A percentile compares a stretch with the other conserved stretches of the same genome.
Evolutionary conservation across 768 basidiomycete species (phyloP).

Genomic region (Lactifluus hygrophoroides): DNA sequence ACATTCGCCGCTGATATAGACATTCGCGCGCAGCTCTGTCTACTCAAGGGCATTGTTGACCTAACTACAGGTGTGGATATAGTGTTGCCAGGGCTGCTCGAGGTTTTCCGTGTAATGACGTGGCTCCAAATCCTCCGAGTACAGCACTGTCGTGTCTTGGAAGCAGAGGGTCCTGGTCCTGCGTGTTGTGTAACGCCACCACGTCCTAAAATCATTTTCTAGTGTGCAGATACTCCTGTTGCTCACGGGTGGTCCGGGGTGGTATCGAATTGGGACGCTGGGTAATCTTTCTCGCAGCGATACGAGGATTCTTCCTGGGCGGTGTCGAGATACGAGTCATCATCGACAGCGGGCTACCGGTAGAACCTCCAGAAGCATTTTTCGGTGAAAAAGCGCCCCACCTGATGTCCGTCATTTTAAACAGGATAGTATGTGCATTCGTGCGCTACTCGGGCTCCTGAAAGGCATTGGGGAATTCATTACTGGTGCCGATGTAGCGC

Average conservation of each 20-base stretch:
- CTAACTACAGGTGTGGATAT: conserved; percentile 10
- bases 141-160: conserved; percentile 10
- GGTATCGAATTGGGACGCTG: too few relatives aligned
- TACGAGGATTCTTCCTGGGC: too few relatives aligned
- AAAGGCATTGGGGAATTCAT: conserved; percentile 3
- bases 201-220: too few relatives aligned
- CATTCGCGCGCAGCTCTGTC: conserved; percentile 8
- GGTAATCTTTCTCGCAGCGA: too few relatives aligned
- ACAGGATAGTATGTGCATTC: conserved; percentile 4
- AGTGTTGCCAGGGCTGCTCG: background rate
- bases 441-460: conserved; percentile 10
- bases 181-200: too few relatives aligned
- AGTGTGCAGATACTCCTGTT: too few relatives aligned
- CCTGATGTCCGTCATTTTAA: background rate
- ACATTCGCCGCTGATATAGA: conserved; percentile 4
- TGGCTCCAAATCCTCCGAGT: conserved; percentile 4
- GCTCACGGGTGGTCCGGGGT: too few relatives aligned
- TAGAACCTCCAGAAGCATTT: background rate
- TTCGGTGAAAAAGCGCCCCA: conserved; percentile 9
- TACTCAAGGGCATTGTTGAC: background rate
- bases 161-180: background rate
- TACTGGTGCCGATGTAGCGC: conserved; percentile 1
- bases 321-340: too few relatives aligned
- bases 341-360: conserved; percentile 4
- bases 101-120: conserved; percentile 2